Evolutionary conservation across 2,329 filamentous ascomycete genomes (phyloP), one percentile per base, ranked within the genome.

Genomic region (Zasmidium citrigriseum): DNA sequence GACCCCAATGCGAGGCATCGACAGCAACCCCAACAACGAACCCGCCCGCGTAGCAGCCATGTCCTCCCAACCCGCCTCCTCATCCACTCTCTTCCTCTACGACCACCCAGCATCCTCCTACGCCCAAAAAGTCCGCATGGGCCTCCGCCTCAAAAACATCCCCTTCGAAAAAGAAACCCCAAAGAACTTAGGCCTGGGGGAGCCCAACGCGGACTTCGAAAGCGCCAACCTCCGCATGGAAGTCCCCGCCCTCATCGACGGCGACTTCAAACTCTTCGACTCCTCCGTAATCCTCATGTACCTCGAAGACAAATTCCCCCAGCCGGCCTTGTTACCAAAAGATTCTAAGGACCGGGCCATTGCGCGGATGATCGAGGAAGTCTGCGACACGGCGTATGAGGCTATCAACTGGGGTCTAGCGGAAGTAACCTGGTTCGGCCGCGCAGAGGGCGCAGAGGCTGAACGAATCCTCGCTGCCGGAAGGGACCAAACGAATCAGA

Each of bases 51-150:
- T 24, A 34, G 50, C 29, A 52, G 34, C 34, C 50, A 52, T 52
- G 50, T 5, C 47, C 9, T 46, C 29, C 34, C n/a, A n/a, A 46
- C 20, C 44, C 23, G 29, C n/a, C 52, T 5, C 24, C n/a, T 50
- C 57, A 51, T 18, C 61, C 21, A 64, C 64, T 29, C 64, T 68
- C 22, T 66, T 68, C 61, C 64, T 70, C 49, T 63, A 64, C 54
- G 62, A 70, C 57, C 67, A 70, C 46, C 64, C 67, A 16, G 61
- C 64, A 22, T 75, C 73, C 16, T 71, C 70, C n/a, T 75, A 73
- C 54, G 71, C 73, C 18, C 73, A 73, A 57, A 75, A 76, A 68
- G 68, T 74, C 52, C 69, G 73, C 53, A 74, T 76, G 52, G 69
- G 68, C 14, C 66, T 76, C 3, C 62, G 64, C 9, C 66, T 75